phyloP scores from a whole-genome alignment of 192 early-diverging fungal genomes.

The Umbelopsis sp. region DNA sequence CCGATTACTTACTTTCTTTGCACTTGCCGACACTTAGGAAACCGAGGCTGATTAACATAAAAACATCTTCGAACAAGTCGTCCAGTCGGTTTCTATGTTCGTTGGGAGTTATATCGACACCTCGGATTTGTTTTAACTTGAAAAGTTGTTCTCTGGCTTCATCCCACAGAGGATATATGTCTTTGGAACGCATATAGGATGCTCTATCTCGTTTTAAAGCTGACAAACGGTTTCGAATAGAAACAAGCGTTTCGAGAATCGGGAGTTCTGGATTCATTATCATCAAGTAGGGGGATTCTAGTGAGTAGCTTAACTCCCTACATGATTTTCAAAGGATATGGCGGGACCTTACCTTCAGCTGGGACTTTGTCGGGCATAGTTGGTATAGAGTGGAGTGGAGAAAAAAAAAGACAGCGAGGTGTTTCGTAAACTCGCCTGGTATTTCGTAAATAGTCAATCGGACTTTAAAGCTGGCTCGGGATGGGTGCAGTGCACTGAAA shows the following conservation, averaged over 20 bases:
- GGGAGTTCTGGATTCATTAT: conserved; percentile 46
- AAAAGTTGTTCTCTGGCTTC: conserved; percentile 50
- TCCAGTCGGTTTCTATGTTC: conserved; percentile 52
- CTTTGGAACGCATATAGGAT: conserved; percentile 60
- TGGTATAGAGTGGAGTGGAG: neutral
- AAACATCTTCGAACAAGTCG: conserved; percentile 71
- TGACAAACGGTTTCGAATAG: conserved; percentile 66
- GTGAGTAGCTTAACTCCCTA: neutral
- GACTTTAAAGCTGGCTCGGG: neutral
- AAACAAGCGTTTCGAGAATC: conserved; percentile 59
- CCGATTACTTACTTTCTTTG: conserved; percentile 54
- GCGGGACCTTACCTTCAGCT: conserved; percentile 17
- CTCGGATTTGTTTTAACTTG: conserved; percentile 33
- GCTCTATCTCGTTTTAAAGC: conserved; percentile 73
- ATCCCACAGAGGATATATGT: conserved; percentile 63
- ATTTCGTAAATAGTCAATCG: neutral
- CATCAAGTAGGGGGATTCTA: neutral
- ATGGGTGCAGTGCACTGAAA: neutral
- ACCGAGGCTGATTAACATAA: conserved; percentile 73
- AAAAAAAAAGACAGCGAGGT: neutral
- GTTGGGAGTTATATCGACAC: neutral
- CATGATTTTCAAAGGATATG: neutral
- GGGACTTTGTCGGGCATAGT: conserved; percentile 28
- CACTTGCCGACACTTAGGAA: conserved; percentile 76
- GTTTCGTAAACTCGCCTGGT: neutral